Base-by-base conservation (phyloP, 805 yeast species). In the Nadsonia fulvescens region DNA sequence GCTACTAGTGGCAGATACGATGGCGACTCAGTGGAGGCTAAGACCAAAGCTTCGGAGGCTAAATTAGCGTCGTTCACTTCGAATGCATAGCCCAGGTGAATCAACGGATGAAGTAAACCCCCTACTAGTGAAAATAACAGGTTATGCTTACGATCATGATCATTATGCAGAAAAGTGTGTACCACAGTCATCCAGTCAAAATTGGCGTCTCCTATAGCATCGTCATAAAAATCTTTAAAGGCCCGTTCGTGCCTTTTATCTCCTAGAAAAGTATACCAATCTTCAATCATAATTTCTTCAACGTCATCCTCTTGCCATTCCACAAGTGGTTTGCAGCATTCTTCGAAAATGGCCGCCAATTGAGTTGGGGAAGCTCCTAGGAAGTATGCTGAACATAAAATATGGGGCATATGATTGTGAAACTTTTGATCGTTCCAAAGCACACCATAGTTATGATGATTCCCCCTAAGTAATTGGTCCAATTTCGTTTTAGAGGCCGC, bases 231-330 rank as follows among this genome's bases (percentile, higher is more conserved):
- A 29, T 54, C 56, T 20, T 36, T 46, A 30, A 39, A 55, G 4
- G 56, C 49, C 14, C 46, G 33, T 28, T 49, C 53, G 29, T 46
- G 47, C 25, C 30, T 28, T 28, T 29, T 29, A 9, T 49, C 29
- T n/a, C 56, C 56, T 14, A 36, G 33, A 18, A 37, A 43, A 12
- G 42, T 40, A 9, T 31, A 28, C 35, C 55, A 42, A 13, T 51
- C 51, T 18, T 40, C 44, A 22, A 37, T 43, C 1, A 54, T 48
- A 12, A 54, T 51, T 18, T 47, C 60, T 8, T 40, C 38, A 1
- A 58, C 56, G 20, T 41, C 38, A 25, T 52, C 57, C 18, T 51
- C 56, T n/a, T 48, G 41, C 57, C 58, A 53, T 5, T 20, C 32
- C 7, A 29, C 40, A 16, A 47, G 36, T 3, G 32, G 10, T 14